Conservation (phyloP, 441 rosid species). For the Corymbia calophylla region DNA sequence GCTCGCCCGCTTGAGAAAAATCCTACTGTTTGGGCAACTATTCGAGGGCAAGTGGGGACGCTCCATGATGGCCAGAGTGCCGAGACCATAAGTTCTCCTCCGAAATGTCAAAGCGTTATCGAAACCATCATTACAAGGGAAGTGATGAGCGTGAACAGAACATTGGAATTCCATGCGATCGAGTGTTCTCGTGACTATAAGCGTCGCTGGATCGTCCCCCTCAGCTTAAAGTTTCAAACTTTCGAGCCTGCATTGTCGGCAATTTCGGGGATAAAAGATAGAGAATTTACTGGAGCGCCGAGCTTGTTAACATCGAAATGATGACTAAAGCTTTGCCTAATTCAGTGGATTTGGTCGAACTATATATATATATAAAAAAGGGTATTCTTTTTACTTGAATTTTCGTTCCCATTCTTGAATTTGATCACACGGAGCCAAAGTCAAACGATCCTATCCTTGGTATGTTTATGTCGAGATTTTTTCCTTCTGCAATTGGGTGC, state of each 20-base stretch:
- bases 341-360: not conserved
- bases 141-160: not conserved
- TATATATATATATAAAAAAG: not conserved
- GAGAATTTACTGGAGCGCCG: not conserved
- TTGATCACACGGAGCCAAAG: not conserved
- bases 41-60: not conserved
- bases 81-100: not conserved
- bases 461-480: not conserved
- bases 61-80: not conserved
- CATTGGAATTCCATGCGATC: not conserved
- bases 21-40: not conserved
- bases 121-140: not conserved
- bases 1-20: not conserved
- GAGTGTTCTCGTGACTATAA: not conserved
- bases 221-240: not conserved
- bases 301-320: not conserved
- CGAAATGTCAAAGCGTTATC: not conserved
- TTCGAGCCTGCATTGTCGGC: not conserved
- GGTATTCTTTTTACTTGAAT: not conserved
- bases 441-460: not conserved
- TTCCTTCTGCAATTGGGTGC: not conserved
- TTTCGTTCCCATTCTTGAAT: not conserved
- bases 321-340: not conserved
- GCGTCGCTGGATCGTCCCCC: not conserved
- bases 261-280: not conserved